These are phyloP conservation scores for Udeniomyces megalosporus DNA, from an alignment of 768 basidiomycete species.

Conservation along the genomic window DNA sequence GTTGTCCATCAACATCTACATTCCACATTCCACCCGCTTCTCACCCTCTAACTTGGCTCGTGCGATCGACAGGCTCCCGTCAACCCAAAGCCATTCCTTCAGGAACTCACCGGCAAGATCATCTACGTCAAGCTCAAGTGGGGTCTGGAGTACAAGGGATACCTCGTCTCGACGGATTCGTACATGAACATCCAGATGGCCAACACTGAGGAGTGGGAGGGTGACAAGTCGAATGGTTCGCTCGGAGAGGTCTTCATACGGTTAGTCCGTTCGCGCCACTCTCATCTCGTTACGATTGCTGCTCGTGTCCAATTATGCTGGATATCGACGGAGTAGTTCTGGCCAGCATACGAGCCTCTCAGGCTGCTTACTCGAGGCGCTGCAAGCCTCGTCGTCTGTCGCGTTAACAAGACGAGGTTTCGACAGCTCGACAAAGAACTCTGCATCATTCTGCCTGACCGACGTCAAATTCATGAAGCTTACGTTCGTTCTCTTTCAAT, in stretches of 20 bases:
- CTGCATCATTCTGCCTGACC: too few relatives aligned
- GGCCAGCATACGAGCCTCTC: not conserved
- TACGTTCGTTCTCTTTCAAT: not conserved
- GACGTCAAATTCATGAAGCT: too few relatives aligned
- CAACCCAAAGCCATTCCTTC: constrained; percentile 97
- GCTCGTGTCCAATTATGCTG: too few relatives aligned
- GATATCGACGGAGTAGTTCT: too few relatives aligned
- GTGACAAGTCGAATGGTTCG: constrained; percentile 84
- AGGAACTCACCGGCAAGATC: constrained; percentile 93
- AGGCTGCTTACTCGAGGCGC: not conserved
- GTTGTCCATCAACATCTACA: too few relatives aligned
- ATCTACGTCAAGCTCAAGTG: constrained; percentile 93
- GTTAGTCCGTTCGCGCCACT: constrained; percentile 35
- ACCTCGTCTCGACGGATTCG: constrained; percentile 93
- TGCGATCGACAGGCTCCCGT: constrained; percentile 39
- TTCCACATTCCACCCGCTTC: too few relatives aligned
- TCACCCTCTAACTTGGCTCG: not conserved
- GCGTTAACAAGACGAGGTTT: not conserved
- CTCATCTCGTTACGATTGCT: not conserved
- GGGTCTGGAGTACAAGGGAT: constrained; percentile 98
- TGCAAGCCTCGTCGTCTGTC: not conserved
- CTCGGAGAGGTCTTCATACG: constrained; percentile 98
- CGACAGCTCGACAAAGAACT: not conserved
- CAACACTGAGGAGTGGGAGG: constrained; percentile 97
- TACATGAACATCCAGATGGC: constrained; percentile 99